Evolutionary conservation across 495 filamentous ascomycete genomes (phyloP).

Genomic region (Hypoxylon lenormandii): DNA sequence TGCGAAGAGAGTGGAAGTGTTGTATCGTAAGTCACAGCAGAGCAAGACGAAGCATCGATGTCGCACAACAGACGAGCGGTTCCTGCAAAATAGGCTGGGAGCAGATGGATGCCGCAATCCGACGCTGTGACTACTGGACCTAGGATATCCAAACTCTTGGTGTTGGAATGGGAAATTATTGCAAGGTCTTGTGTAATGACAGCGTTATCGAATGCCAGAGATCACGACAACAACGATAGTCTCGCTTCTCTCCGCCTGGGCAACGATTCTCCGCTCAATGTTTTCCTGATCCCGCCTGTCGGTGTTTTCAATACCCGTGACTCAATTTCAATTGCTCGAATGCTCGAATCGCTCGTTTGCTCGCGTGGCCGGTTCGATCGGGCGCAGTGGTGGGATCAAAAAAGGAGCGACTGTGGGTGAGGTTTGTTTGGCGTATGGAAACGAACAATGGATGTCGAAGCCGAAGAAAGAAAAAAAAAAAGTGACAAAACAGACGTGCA

Average conservation of each 20-base stretch:
- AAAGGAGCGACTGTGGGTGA: constrained; percentile 46
- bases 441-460: constrained; percentile 27
- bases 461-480: constrained; percentile 28
- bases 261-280: background rate
- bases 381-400: constrained; percentile 28
- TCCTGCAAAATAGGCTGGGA: constrained; percentile 48
- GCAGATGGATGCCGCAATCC: constrained; percentile 48
- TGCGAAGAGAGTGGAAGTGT: constrained; percentile 24
- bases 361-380: constrained; percentile 12
- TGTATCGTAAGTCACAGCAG: constrained; percentile 15
- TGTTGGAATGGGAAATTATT: constrained; percentile 36
- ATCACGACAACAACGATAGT: constrained; percentile 7
- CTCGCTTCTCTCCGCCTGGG: constrained; percentile 1
- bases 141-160: constrained; percentile 29
- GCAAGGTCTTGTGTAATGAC: constrained; percentile 25
- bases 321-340: constrained; percentile 8
- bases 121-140: constrained; percentile 32
- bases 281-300: no score
- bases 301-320: background rate
- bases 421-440: constrained; percentile 8
- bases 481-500: constrained; percentile 20
- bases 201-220: constrained; percentile 27
- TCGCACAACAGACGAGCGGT: constrained; percentile 44
- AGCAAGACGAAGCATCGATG: constrained; percentile 13
- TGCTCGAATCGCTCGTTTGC: constrained; percentile 16